A percentile compares a stretch with the other conserved stretches of the same genome.
Conservation (phyloP, 139 green algal genomes). For the Eudorina sp. region DNA sequence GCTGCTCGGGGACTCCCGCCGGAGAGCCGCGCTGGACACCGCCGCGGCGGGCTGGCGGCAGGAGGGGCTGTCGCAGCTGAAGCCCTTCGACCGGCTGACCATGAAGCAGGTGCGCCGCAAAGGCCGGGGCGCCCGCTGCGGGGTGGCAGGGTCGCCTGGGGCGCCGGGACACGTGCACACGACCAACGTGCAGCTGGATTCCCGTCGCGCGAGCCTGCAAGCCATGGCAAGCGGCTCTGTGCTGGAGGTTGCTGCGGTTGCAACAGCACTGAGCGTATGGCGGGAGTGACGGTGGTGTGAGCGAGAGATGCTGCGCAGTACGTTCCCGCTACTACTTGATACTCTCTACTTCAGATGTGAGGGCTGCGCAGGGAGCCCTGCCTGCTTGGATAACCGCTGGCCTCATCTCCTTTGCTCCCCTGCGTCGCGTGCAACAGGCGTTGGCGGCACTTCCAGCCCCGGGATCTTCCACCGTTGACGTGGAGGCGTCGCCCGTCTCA, state of each 20-base stretch:
- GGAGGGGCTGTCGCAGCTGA: slow-evolving; percentile 60
- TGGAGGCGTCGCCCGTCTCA: background rate
- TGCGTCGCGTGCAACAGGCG: background rate
- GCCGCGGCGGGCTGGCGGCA: slow-evolving; percentile 71
- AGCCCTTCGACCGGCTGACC: slow-evolving; percentile 51
- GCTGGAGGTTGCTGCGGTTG: background rate
- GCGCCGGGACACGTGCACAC: no score
- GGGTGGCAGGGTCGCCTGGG: no score
- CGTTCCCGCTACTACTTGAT: no score
- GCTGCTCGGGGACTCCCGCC: slow-evolving; percentile 61
- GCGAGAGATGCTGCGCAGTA: no score
- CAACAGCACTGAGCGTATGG: background rate
- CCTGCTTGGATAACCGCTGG: no score
- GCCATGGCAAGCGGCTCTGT: background rate
- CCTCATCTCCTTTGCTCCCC: background rate
- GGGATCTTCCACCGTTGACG: background rate
- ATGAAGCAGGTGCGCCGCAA: slow-evolving; percentile 31
- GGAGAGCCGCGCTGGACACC: slow-evolving; percentile 69
- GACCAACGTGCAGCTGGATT: background rate
- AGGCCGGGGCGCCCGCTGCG: background rate
- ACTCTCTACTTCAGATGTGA: no score
- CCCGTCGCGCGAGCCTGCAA: background rate
- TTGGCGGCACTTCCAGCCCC: slow-evolving; percentile 1
- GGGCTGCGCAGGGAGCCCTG: no score
- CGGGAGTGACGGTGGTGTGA: no score